Evolutionary conservation across 1,139 yeast species (phyloP), one percentile per base, ranked within the genome.

Genomic region (Nakaseomyces nivariensis): DNA sequence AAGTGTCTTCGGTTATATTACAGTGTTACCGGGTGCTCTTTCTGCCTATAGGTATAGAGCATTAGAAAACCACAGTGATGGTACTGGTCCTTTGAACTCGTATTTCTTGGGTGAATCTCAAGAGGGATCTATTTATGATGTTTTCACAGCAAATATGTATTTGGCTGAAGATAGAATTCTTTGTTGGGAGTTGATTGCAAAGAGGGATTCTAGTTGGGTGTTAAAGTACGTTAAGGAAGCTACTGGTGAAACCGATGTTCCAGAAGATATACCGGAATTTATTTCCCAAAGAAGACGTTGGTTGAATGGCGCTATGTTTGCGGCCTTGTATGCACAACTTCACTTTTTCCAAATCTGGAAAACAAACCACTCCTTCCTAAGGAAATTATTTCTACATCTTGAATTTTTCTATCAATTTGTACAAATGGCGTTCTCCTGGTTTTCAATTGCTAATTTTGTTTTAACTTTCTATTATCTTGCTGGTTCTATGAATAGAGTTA

Each of bases 261-360:
- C 98, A 3, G 97, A 90, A 64, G 74, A 81, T 5, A 75, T 90
- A 45, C 79, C 97, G 0, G 98, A 92, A 66, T 90, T 92, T 63
- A 81, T 92, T 52, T 82, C 95, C 13, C 98, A 92, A 70, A 81
- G 98, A 72, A 80, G 98, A 72, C 81, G 98, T 71, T 92, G 98
- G 98, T 79, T 92, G 50, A 92, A 92, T 67, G 98, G 98, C 71
- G 96, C 98, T 0, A 81, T 90, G 63, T 92, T 92, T 70, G 97
- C 98, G 1, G 97, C 97, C 0, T 71, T 92, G 52, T 92, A 85
- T 64, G 82, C 97, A 0, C 87, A 86, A 62, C 67, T 85, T 25
- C 89, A 89, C 63, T 84, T 83, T 64, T 74, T 74, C 52, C 86
- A 82, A 61, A 81, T 92, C 46, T 90, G 96, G 95, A 64, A 72